Base-by-base conservation (phyloP, 2,329 filamentous ascomycete genomes). In the Mycocentrospora acerina region DNA sequence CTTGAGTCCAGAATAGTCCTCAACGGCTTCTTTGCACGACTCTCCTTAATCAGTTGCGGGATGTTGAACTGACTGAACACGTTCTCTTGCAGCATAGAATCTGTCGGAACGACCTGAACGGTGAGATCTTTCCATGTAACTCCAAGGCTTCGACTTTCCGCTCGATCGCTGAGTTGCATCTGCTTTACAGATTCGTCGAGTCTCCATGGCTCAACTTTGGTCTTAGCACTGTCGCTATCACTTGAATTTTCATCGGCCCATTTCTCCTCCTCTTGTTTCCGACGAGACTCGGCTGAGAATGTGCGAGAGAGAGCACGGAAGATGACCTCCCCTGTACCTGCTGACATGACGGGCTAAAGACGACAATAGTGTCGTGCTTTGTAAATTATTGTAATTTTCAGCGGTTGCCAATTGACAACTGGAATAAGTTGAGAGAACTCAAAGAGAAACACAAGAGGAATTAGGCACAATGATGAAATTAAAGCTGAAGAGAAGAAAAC, bases 1-100 rank as follows among this genome's bases (percentile, higher is more conserved):
- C 85, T 86, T 42, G 81, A 77, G 51, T 82, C 72, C 28, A 86
- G 77, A 26, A 87, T 63, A 14, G 73, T 71, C 26, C 83, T 82
- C 74, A 70, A 12, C 68, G 71, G 15, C 70, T 69, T 4, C 69
- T 75, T 70, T 63, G 44, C 70, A 66, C 24, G 71, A 7, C 68
- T 69, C 44, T 76, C 62, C 68, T 39, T 76, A 11, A 68, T 70
- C 44, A 74, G 60, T 68, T 38, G 74, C 2, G 29, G 64, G 55
- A 4, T 76, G 76, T 38, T 60, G 44, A 78, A 80, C 11, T 70
- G 60, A 19, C 42, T 48, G 7, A 53, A 35, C 1, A 49, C 36
- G 24, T 53, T 56, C 28, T 54, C 53, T 17, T 56, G 52, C 8
- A 56, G 11, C 14, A 36, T 35, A 1, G 41, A 37, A 37, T 52